A percentile compares a stretch with the other conserved stretches of the same genome.
phyloP scores from a whole-genome alignment of 2,329 filamentous ascomycete species.

The Lachnellula subtilissima region DNA sequence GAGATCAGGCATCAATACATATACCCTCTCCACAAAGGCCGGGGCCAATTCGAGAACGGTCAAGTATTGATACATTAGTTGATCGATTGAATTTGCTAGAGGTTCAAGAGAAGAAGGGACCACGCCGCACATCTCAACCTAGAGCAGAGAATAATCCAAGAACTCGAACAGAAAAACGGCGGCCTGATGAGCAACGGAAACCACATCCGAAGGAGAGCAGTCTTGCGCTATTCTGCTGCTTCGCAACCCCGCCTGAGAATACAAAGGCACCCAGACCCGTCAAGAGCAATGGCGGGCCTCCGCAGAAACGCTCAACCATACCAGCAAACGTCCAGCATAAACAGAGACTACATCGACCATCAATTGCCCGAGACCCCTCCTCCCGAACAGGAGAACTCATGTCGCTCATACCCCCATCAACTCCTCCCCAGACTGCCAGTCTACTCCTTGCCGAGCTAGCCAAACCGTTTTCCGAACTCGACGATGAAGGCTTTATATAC shows the following conservation, averaged over 20 bases:
- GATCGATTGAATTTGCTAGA: slow-evolving; percentile 74
- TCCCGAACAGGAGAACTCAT: slow-evolving; percentile 45
- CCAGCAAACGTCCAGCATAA: slow-evolving; percentile 4
- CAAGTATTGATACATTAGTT: slow-evolving; percentile 82
- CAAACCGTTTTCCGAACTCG: slow-evolving; percentile 67
- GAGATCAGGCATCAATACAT: slow-evolving; percentile 62
- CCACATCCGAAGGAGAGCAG: slow-evolving; percentile 16
- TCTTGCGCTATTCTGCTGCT: slow-evolving; percentile 28
- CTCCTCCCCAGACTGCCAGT: slow-evolving; percentile 65
- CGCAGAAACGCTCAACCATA: slow-evolving; percentile 9
- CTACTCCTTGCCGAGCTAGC: slow-evolving; percentile 69
- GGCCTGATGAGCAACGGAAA: slow-evolving; percentile 5
- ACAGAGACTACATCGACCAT: slow-evolving; percentile 21
- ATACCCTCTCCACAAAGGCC: slow-evolving; percentile 33
- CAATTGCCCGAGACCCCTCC: slow-evolving; percentile 25
- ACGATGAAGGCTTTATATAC: slow-evolving; percentile 92
- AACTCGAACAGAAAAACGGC: neutral
- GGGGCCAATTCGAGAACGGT: slow-evolving; percentile 54
- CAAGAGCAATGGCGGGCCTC: slow-evolving; percentile 11
- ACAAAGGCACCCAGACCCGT: slow-evolving; percentile 22
- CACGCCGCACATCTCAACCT: slow-evolving; percentile 23
- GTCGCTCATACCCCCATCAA: slow-evolving; percentile 62
- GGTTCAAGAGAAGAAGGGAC: slow-evolving; percentile 39
- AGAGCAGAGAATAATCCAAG: slow-evolving; percentile 18
- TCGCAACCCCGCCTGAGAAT: slow-evolving; percentile 24